Evolutionary conservation across 164 flowering plant species (phyloP), one percentile per base, ranked within the genome.

Genomic region (Cinnamomum micranthum): DNA sequence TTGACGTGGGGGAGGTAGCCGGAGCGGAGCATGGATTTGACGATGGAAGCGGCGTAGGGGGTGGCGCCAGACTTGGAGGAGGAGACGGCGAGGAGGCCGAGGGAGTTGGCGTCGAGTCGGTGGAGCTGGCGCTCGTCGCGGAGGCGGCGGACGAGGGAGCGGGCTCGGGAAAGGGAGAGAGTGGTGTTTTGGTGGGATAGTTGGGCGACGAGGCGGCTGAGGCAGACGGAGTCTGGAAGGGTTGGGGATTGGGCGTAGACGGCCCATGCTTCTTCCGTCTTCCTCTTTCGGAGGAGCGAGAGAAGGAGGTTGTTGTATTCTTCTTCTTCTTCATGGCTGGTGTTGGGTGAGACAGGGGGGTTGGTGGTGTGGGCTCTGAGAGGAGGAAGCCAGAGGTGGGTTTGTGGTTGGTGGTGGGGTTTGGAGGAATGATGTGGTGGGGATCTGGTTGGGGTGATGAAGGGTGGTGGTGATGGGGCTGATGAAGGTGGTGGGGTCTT

Each of bases 101-200:
- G 98, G 74, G 97, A 87, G 74, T 95, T 93, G 81, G 93, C 87
- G 52, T 95, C 99, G 73, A 95, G 97, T 78, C 92, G 98, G 88
- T 86, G 93, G 81, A 95, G 98, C 81, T 91, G 97, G 70, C 82
- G 79, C 65, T 87, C 90, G 51, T 84, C 70, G 77, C 91, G 97
- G 81, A 93, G 97, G 81, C 99, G 94, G 28, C 84, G 82, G 82
- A 95, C 70, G 76, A 92, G 84, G 73, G 97, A 85, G 76, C 91
- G 99, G 12, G 99, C 95, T 2, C 99, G 89, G 5, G 86, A 51
- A 67, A 93, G 85, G 76, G 84, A 59, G 2, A 74, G 41, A 0
- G 73, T 79, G 28, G 87, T 85, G 87, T 88, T 87, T 20, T 85
- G 91, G 83, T 93, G 88, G 28, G 99, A 88, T 2, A 95, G 73